Percentiles rank a stretch among this genome's conserved stretches.
These are phyloP conservation scores for Aristolochia contorta DNA, from an alignment of 164 flowering plant genomes.

Conservation along the genomic window DNA sequence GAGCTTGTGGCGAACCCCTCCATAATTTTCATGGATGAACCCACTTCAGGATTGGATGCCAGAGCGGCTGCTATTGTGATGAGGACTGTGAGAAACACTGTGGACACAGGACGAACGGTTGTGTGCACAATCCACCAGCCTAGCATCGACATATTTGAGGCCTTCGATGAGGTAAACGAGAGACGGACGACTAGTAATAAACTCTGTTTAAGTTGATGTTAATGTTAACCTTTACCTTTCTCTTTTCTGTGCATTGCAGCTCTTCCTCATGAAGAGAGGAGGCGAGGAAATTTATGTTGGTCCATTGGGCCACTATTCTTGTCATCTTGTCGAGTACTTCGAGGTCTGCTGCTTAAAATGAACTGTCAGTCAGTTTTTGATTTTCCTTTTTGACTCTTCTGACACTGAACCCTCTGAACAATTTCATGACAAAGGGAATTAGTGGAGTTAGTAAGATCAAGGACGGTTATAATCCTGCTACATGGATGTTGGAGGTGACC, in stretches of 20 bases:
- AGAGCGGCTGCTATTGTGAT: conserved; percentile 58
- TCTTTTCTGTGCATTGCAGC: conserved; percentile 21
- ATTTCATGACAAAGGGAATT: conserved; percentile 21
- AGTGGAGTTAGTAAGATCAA: conserved; percentile 19
- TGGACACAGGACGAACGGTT: conserved; percentile 48
- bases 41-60: conserved; percentile 62
- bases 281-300: conserved; percentile 57
- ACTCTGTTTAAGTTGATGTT: too few relatives aligned
- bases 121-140: conserved; percentile 68
- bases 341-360: conserved; percentile 30
- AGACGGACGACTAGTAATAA: too few relatives aligned
- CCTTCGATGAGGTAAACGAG: conserved; percentile 46
- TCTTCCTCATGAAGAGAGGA: conserved; percentile 47
- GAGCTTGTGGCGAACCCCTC: conserved; percentile 54
- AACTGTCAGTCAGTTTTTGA: background rate
- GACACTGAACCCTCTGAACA: background rate
- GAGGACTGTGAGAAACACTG: conserved; percentile 51
- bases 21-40: conserved; percentile 52
- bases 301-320: conserved; percentile 38
- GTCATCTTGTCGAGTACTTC: conserved; percentile 40
- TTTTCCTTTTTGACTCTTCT: too few relatives aligned
- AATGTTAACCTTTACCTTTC: background rate
- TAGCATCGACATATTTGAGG: conserved; percentile 53
- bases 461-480: conserved; percentile 27
- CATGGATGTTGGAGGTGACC: conserved; percentile 36